These are phyloP conservation scores for Colletotrichum melonis DNA, from an alignment of 2,329 filamentous ascomycete species.

Conservation along the genomic window DNA sequence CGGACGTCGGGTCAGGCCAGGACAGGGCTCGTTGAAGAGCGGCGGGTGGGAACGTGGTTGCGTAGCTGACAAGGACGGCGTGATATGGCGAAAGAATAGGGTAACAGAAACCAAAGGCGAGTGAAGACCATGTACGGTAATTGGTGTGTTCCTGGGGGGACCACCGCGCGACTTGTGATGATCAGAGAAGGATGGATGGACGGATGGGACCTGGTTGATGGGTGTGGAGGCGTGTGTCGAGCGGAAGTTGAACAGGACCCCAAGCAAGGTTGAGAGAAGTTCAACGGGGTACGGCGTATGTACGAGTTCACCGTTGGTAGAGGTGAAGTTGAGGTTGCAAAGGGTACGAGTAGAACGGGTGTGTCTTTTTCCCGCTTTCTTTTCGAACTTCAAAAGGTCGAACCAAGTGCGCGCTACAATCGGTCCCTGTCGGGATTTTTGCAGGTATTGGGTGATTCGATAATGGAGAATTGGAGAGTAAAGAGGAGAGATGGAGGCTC, in stretches of 20 bases:
- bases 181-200: conserved; percentile 4
- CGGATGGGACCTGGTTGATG: conserved; percentile 10
- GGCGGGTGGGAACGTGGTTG: conserved; percentile 25
- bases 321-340: too few relatives aligned
- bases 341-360: background rate
- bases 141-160: conserved; percentile 10
- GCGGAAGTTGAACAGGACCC: background rate
- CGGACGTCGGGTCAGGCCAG: conserved; percentile 32
- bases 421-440: conserved; percentile 25
- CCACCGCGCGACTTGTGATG: background rate
- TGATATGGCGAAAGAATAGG: conserved; percentile 32
- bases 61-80: conserved; percentile 25
- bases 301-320: too few relatives aligned
- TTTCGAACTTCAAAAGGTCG: conserved; percentile 7
- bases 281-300: too few relatives aligned
- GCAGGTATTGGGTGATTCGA: conserved; percentile 23
- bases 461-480: conserved; percentile 1
- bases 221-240: conserved; percentile 24
- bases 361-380: background rate
- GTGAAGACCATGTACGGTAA: conserved; percentile 6
- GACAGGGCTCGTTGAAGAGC: conserved; percentile 27
- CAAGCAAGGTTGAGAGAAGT: background rate
- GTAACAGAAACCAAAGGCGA: conserved; percentile 26
- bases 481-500: conserved; percentile 33
- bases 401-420: conserved; percentile 2